Conservation (phyloP, 768 basidiomycete species). For the Termitomyces sp. region DNA sequence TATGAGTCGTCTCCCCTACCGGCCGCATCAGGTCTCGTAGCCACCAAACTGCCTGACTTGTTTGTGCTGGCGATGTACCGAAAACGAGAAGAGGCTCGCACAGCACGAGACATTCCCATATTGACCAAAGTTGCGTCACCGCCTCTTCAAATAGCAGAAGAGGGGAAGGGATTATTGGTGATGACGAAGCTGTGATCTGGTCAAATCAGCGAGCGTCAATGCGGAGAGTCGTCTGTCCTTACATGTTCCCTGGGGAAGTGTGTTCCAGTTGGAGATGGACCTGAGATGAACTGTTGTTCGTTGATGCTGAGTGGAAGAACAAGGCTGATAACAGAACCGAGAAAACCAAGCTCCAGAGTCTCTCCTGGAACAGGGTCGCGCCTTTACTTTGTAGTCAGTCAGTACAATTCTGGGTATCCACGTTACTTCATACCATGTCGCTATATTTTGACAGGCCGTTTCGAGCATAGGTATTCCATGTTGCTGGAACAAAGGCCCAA, state of each 20-base stretch:
- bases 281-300: constrained; percentile 68
- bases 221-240: constrained; percentile 12
- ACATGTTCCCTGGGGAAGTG: constrained; percentile 56
- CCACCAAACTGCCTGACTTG: constrained; percentile 92
- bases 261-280: constrained; percentile 44
- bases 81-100: constrained; percentile 89
- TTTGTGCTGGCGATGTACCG: constrained; percentile 72
- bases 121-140: constrained; percentile 69
- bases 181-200: constrained; percentile 69
- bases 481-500: constrained; percentile 71
- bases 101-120: constrained; percentile 92
- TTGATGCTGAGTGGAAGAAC: constrained; percentile 68
- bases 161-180: constrained; percentile 56
- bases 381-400: constrained; percentile 58
- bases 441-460: constrained; percentile 81
- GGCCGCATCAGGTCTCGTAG: constrained; percentile 84
- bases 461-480: constrained; percentile 83
- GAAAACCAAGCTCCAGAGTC: constrained; percentile 76
- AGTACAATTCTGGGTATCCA: constrained; percentile 10
- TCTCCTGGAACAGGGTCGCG: constrained; percentile 66
- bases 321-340: constrained; percentile 72
- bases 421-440: constrained; percentile 63
- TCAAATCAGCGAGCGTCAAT: constrained; percentile 3
- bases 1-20: constrained; percentile 35
- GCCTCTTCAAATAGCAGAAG: constrained; percentile 61